These are phyloP conservation scores for Cafeteria roenbergensis DNA, from an alignment of 108 stramenopile genomes.

Conservation along the genomic window DNA sequence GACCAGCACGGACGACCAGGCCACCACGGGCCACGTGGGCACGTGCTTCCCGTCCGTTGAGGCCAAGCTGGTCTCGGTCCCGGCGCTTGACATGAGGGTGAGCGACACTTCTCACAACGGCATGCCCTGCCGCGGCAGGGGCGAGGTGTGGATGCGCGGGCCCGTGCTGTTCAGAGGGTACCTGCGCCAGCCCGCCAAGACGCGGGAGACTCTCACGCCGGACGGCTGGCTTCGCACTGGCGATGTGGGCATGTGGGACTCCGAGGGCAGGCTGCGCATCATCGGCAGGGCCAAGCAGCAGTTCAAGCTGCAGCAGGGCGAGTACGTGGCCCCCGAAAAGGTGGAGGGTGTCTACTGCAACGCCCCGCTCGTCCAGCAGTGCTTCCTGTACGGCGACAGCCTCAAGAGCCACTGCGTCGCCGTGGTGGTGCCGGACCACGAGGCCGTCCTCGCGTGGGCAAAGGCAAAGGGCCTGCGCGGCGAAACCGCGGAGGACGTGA, in stretches of 20 bases:
- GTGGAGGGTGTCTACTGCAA: constrained; percentile 75
- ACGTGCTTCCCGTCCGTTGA: constrained; percentile 63
- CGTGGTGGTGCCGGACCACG: constrained; percentile 79
- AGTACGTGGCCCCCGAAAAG: constrained; percentile 74
- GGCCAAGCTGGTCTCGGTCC: constrained; percentile 70
- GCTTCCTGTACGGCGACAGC: constrained; percentile 85
- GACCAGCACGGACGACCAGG: constrained; percentile 50
- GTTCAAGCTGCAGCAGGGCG: constrained; percentile 85
- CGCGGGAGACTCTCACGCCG: constrained; percentile 67
- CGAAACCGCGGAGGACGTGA: constrained; percentile 15
- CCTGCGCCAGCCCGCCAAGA: constrained; percentile 85
- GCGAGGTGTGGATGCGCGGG: constrained; percentile 90
- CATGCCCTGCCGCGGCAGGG: constrained; percentile 56
- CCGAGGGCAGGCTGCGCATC: constrained; percentile 67
- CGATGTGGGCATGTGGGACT: constrained; percentile 85
- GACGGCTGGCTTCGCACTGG: constrained; percentile 91
- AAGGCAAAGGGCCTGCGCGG: background rate
- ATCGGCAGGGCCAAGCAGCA: constrained; percentile 95
- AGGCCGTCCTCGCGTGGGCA: constrained; percentile 35
- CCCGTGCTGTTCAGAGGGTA: constrained; percentile 80
- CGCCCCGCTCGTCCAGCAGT: constrained; percentile 63
- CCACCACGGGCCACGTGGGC: constrained; percentile 80
- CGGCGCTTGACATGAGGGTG: constrained; percentile 81
- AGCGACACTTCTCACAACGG: constrained; percentile 42
- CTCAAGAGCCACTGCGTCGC: constrained; percentile 69